These are phyloP conservation scores for Dendrobium huoshanense DNA, from an alignment of 106 monocot species.

Conservation along the genomic window DNA sequence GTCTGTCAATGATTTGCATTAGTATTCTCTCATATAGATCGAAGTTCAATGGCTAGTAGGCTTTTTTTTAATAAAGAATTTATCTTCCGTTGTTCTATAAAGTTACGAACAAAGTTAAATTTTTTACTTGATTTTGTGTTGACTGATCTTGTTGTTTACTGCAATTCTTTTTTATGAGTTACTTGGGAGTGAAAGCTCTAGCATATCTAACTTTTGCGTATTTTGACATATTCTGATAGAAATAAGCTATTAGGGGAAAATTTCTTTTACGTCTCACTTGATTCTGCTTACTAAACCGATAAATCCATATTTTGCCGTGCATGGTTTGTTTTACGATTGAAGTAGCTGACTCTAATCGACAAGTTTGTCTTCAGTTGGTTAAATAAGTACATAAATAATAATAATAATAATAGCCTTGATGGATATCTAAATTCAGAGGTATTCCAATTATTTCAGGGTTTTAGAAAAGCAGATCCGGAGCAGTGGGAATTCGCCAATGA, in stretches of 20 bases:
- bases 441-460: constrained; percentile 36
- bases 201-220: background rate
- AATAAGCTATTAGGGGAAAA: background rate
- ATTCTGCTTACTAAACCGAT: background rate
- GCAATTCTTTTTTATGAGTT: background rate
- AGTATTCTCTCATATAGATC: background rate
- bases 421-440: background rate
- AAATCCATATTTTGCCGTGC: background rate
- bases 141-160: background rate
- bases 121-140: background rate
- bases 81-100: background rate
- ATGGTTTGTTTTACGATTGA: background rate
- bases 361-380: background rate
- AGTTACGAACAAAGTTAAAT: background rate
- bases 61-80: background rate
- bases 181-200: background rate
- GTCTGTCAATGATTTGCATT: background rate
- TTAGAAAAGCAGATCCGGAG: constrained; percentile 64
- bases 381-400: background rate
- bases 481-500: constrained; percentile 79
- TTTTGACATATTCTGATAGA: background rate
- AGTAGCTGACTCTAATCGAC: background rate
- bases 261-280: background rate
- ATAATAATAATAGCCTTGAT: background rate
- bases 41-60: background rate